phyloP scores from a whole-genome alignment of 2,329 filamentous ascomycete genomes.

The Herpotrichia juniperi region DNA sequence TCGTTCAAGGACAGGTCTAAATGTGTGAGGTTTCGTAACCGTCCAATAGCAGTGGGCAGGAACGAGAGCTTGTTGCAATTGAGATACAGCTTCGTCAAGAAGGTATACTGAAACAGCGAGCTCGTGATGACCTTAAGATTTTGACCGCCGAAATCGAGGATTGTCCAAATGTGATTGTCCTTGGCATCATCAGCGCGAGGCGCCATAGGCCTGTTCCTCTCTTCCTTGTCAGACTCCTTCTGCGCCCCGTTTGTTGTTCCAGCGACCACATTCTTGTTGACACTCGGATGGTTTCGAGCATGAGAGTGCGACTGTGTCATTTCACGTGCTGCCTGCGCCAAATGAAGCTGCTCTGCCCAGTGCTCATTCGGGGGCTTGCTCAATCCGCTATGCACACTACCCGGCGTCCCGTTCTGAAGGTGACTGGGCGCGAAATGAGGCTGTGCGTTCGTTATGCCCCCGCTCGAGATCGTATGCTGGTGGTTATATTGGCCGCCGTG shows the following conservation, averaged over 20 bases:
- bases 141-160: conserved; percentile 95
- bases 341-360: conserved; percentile 86
- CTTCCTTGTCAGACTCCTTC: conserved; percentile 59
- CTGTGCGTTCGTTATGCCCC: conserved; percentile 69
- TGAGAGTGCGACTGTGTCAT: conserved; percentile 76
- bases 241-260: conserved; percentile 57
- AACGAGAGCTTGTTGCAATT: conserved; percentile 87
- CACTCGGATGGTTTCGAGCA: conserved; percentile 71
- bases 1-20: conserved; percentile 91
- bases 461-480: conserved; percentile 65
- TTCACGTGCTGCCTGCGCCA: conserved; percentile 76
- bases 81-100: conserved; percentile 90
- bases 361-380: conserved; percentile 70
- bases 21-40: conserved; percentile 78
- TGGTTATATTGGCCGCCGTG: conserved; percentile 67
- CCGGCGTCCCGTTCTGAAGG: conserved; percentile 65
- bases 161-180: conserved; percentile 80
- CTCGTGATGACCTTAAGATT: conserved; percentile 82
- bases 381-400: conserved; percentile 60
- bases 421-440: conserved; percentile 66
- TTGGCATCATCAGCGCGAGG: conserved; percentile 52
- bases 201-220: conserved; percentile 69
- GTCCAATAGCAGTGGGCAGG: conserved; percentile 81
- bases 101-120: conserved; percentile 82
- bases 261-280: conserved; percentile 70